Base-by-base conservation (phyloP, 1,284 basidiomycete genomes). In the Fomes fomentarius region DNA sequence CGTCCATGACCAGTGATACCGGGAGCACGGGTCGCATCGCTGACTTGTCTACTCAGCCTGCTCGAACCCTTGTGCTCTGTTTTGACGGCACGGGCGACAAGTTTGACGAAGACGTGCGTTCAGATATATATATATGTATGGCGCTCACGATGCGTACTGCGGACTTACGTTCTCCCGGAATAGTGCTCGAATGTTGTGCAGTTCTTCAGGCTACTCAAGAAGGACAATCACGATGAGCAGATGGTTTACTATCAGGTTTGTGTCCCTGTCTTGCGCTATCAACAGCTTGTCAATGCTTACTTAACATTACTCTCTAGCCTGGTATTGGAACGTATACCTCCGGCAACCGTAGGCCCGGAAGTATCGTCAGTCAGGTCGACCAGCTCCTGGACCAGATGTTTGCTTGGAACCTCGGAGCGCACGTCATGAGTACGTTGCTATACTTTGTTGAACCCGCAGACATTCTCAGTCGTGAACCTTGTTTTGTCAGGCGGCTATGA, bases 171-270 rank as follows among this genome's bases (percentile, higher is more conserved):
- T 41, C 30, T 40, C 33, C n/a, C 79, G 73, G 71, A 86, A 85
- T n/a, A n/a, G n/a, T n/a, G n/a, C 68, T 85, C 83, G 8, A 87
- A 86, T 55, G 78, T 87, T 39, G 78, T 85, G 22, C 74, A 83
- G 59, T 70, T 88, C 52, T 82, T 82, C 70, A 73, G 76, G 11
- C 66, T 81, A 66, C 73, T 85, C 31, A 77, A 77, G 63, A 84
- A 83, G 63, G 76, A 78, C 26, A 76, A 83, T 62, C 69, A 66
- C 9, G 61, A 65, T 1, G 69, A 78, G 62, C 83, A 85, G 63
- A 71, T 84, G 69, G 81, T 83, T 9, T 87, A 86, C 63, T 87
- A 87, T 65, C 84, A 87, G 72, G 82, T 81, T 21, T 24, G 17
- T 47, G 25, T 24, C n/a, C n/a, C n/a, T n/a, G 22, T 41, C 37